Evolutionary conservation across 75 land plant genomes (phyloP), one percentile per base, ranked within the genome.

Genomic region (Sequoia sempervirens): DNA sequence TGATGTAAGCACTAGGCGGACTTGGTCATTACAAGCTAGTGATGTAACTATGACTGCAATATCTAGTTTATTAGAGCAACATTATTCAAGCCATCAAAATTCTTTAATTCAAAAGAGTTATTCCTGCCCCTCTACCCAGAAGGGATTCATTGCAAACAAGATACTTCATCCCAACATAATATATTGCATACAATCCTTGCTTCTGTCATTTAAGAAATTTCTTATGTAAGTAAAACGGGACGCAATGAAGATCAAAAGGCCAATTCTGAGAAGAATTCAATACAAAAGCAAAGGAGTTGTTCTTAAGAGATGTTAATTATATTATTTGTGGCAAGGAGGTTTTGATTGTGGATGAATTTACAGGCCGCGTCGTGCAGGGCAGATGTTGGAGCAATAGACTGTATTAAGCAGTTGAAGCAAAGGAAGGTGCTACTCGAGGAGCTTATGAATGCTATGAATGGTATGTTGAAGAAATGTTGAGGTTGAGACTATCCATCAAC

Each of bases 401-500:
- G 47, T 8, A 45, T 45, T 0, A 45, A 45, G 47, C 5, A 45
- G 47, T n/a, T n/a, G n/a, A n/a, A n/a, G n/a, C n/a, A n/a, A n/a
- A n/a, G n/a, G n/a, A n/a, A n/a, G n/a, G n/a, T n/a, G n/a, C n/a
- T n/a, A n/a, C n/a, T n/a, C n/a, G n/a, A n/a, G n/a, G n/a, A n/a
- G n/a, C n/a, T n/a, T n/a, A n/a, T n/a, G n/a, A n/a, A n/a, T n/a
- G n/a, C n/a, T n/a, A n/a, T n/a, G n/a, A n/a, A n/a, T n/a, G n/a
- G n/a, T n/a, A n/a, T n/a, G n/a, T n/a, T n/a, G n/a, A n/a, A n/a
- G n/a, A n/a, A n/a, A n/a, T n/a, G n/a, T n/a, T n/a, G n/a, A 97
- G 99, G 98, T 94, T 50, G 99, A 97, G 86, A 89, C 88, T 61
- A 88, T 96, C 72, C 99, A 97, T 82, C 96, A 97, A 82, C 87